Conservation (phyloP, 768 basidiomycete species). For the Chalciporus chontae region DNA sequence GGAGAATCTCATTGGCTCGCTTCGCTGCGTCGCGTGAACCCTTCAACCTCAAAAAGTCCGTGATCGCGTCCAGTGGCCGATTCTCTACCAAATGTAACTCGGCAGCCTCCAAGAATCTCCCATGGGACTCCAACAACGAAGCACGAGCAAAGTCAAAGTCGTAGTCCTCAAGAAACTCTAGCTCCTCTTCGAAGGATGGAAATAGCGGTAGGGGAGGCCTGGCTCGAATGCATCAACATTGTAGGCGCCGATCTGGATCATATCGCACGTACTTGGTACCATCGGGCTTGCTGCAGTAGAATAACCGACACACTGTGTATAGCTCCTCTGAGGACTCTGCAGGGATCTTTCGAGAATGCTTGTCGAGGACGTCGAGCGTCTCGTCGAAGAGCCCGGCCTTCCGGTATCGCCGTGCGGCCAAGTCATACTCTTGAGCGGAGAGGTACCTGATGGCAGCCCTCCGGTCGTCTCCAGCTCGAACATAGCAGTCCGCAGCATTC, state of each 20-base stretch:
- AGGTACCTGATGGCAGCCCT: slow-evolving; percentile 46
- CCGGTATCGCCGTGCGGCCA: slow-evolving; percentile 47
- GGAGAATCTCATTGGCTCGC: slow-evolving; percentile 37
- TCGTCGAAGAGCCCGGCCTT: slow-evolving; percentile 50
- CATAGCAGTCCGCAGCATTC: slow-evolving; percentile 46
- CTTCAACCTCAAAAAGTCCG: slow-evolving; percentile 38
- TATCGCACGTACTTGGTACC: slow-evolving; percentile 15
- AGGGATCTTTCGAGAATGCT: slow-evolving; percentile 32
- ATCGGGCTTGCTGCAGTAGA: slow-evolving; percentile 37
- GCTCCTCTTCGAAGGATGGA: slow-evolving; percentile 43
- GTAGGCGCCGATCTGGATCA: background rate
- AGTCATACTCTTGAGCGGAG: slow-evolving; percentile 39
- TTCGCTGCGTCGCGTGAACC: slow-evolving; percentile 23
- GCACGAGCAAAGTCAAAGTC: slow-evolving; percentile 50
- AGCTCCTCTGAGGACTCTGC: slow-evolving; percentile 34
- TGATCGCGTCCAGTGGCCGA: slow-evolving; percentile 44
- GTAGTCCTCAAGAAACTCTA: slow-evolving; percentile 55
- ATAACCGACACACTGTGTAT: slow-evolving; percentile 41
- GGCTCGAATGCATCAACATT: slow-evolving; percentile 3
- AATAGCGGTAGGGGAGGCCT: slow-evolving; percentile 53
- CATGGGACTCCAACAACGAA: slow-evolving; percentile 39
- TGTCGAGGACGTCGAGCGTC: slow-evolving; percentile 44
- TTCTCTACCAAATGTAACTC: slow-evolving; percentile 48
- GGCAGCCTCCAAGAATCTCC: slow-evolving; percentile 47
- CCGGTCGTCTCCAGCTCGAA: slow-evolving; percentile 35